Conservation (phyloP, 2,329 filamentous ascomycete genomes). For the Aureobasidium namibiae region DNA sequence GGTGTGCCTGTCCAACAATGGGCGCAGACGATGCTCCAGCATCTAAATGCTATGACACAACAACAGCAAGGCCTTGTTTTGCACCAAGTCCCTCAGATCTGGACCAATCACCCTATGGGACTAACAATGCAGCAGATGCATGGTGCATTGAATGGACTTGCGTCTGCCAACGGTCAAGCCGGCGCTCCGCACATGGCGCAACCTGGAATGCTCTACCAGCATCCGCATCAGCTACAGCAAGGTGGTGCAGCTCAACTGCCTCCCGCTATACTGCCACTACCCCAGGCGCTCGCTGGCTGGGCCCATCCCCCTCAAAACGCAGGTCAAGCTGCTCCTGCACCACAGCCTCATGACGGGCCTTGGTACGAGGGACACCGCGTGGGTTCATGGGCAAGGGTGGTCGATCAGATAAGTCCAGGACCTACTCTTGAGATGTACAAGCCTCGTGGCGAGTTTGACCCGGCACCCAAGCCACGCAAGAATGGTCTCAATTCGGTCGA, state of each 20-base stretch:
- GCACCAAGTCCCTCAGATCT: conserved; percentile 2
- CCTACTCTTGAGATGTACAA: conserved; percentile 34
- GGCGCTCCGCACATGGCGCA: not conserved
- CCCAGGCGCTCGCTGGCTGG: not conserved
- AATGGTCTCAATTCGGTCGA: conserved; percentile 36
- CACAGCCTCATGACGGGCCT: not conserved
- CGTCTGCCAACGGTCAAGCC: not conserved
- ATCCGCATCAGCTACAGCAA: not conserved
- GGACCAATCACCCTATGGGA: conserved; percentile 7
- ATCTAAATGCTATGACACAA: not conserved
- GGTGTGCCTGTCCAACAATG: not conserved
- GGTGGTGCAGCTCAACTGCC: not conserved
- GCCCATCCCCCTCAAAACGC: not conserved
- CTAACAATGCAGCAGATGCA: conserved; percentile 8
- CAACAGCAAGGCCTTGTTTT: not conserved
- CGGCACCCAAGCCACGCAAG: conserved; percentile 17
- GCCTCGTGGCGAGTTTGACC: conserved; percentile 23
- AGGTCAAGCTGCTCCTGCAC: not conserved
- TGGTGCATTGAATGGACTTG: not conserved
- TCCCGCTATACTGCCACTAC: not conserved
- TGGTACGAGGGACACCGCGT: conserved; percentile 29
- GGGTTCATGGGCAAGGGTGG: conserved; percentile 43
- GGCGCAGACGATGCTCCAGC: conserved; percentile 1
- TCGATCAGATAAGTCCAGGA: conserved; percentile 44
- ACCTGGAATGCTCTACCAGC: conserved; percentile 5